Evolutionary conservation across 164 flowering plant species (phyloP), one percentile per base, ranked within the genome.

Genomic region (Magnolia kwangsiensis): DNA sequence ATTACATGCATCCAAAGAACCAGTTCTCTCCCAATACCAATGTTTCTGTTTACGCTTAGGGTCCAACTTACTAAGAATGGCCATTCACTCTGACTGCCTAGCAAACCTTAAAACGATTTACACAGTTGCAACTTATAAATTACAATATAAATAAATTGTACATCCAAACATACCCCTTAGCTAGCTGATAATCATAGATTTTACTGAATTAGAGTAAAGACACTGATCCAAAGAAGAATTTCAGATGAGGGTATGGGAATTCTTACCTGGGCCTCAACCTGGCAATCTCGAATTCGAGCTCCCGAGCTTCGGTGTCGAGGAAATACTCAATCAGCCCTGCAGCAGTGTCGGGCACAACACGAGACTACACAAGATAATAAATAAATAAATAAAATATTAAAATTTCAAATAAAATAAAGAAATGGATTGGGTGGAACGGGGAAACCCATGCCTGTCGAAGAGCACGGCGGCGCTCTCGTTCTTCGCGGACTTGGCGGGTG

Each of bases 251-350:
- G n/a, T 11, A 14, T 49, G 24, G 13, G 72, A 11, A 74, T 55
- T 55, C 83, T 85, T 49, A 90, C 97, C 89, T 75, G 21, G 83
- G 91, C 80, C 99, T 87, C 82, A 96, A 37, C 79, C 98, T 83
- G 0, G 96, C 93, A 71, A 93, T 90, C 84, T 96, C 99, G 74
- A 83, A 87, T 77, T 96, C 97, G 76, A 96, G 78, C 72, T 96
- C 99, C 58, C 83, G 94, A 80, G 99, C 97, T 83, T 96, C 99
- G 20, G 99, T 91, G 79, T 96, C 95, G 1, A 96, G 93, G 68
- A 96, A 90, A 77, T 88, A 96, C 89, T 96, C 99, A 7, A 92
- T 82, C 76, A 93, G 72, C 81, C 78, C 92, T 24, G 63, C 87
- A 19, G 77, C 66, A 68, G 89, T 87, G 68, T 89, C 95, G 13